Evolutionary conservation across 1,284 basidiomycete genomes (phyloP).

Genomic region (Naganishia sp.): DNA sequence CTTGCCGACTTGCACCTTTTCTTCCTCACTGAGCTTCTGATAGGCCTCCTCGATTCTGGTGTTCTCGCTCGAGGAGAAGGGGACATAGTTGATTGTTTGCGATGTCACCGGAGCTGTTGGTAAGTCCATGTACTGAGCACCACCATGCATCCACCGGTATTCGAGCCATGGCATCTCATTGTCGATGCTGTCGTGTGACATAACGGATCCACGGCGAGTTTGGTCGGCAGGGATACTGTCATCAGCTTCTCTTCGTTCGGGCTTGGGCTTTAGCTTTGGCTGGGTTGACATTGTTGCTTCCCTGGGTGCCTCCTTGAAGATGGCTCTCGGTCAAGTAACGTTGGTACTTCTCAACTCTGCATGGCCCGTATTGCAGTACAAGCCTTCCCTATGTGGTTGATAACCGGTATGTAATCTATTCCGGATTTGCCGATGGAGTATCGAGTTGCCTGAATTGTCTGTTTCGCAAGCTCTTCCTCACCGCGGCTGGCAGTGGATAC

Average conservation of each 20-base stretch:
- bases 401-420: too few species aligned
- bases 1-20: slow-evolving; percentile 26
- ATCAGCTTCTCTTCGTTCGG: neutral
- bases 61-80: slow-evolving; percentile 56
- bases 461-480: too few species aligned
- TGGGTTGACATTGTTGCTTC: too few species aligned
- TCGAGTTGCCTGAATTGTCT: too few species aligned
- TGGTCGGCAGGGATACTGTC: slow-evolving; percentile 1
- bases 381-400: too few species aligned
- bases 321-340: too few species aligned
- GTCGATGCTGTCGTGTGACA: slow-evolving; percentile 1
- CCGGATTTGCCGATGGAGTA: too few species aligned
- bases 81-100: slow-evolving; percentile 57
- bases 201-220: slow-evolving; percentile 11
- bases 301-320: too few species aligned
- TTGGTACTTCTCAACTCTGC: too few species aligned
- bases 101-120: slow-evolving; percentile 48
- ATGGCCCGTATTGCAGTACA: too few species aligned
- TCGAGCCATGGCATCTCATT: slow-evolving; percentile 40
- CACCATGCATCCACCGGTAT: slow-evolving; percentile 53
- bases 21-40: slow-evolving; percentile 62
- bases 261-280: neutral
- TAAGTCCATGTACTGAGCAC: slow-evolving; percentile 51
- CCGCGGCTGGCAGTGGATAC: too few species aligned
- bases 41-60: slow-evolving; percentile 55